Conservation (phyloP, 2,329 filamentous ascomycete genomes). For the Sclerotinia nivalis region DNA sequence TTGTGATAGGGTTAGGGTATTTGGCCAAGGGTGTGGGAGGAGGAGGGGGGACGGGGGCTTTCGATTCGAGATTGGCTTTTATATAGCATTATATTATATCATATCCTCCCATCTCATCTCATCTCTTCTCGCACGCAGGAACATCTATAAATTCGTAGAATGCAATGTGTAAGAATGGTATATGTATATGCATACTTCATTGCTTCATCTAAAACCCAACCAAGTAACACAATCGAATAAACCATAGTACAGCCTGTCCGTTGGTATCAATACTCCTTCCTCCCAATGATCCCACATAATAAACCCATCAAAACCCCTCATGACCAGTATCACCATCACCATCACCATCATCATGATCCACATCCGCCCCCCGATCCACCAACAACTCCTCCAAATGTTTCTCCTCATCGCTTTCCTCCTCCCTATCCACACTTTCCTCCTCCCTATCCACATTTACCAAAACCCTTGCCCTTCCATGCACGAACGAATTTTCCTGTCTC, state of each 20-base stretch:
- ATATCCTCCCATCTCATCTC: background rate
- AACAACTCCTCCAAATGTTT: slow-evolving; percentile 21
- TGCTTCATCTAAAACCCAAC: background rate
- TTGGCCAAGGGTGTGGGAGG: background rate
- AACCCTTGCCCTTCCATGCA: background rate
- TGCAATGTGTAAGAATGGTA: background rate
- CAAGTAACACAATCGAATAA: background rate
- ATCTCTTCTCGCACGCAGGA: background rate
- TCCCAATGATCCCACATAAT: background rate
- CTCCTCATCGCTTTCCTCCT: slow-evolving; percentile 22
- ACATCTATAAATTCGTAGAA: background rate
- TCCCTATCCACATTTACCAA: background rate
- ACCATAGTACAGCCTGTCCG: background rate
- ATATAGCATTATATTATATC: background rate
- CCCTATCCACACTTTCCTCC: background rate
- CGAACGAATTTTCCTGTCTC: background rate
- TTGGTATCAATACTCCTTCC: background rate
- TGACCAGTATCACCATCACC: slow-evolving; percentile 13
- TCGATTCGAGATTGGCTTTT: background rate
- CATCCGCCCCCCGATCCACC: slow-evolving; percentile 8
- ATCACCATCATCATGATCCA: background rate
- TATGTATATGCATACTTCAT: background rate
- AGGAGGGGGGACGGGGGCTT: too few relatives aligned
- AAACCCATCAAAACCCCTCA: slow-evolving; percentile 15
- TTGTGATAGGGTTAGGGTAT: background rate